Conservation (phyloP, 2,329 filamentous ascomycete species). For the Colletotrichum sp. region DNA sequence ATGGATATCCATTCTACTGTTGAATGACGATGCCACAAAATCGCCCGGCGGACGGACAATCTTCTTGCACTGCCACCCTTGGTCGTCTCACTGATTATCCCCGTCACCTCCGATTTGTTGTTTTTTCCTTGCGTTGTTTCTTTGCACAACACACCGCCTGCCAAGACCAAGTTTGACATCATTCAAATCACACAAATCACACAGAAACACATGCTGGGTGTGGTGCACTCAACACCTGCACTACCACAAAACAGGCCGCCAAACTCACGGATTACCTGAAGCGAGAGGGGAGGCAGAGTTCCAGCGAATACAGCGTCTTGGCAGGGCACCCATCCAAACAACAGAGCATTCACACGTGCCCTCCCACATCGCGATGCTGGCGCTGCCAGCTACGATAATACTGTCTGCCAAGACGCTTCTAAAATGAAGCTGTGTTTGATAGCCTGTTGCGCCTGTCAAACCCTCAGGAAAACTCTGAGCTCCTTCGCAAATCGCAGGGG, state of each 20-base stretch:
- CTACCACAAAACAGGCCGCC: background rate
- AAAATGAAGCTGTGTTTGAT: background rate
- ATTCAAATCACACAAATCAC: conserved; percentile 11
- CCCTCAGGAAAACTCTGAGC: background rate
- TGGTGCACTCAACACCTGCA: background rate
- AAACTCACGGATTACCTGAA: background rate
- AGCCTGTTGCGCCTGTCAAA: background rate
- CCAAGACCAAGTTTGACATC: conserved; percentile 12
- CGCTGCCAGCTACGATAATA: background rate
- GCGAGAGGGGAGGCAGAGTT: background rate
- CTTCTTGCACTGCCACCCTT: conserved; percentile 12
- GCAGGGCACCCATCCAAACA: background rate
- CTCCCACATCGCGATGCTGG: background rate
- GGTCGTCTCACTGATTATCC: background rate
- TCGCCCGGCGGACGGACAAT: background rate
- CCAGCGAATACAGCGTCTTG: background rate
- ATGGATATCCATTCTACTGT: background rate
- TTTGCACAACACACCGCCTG: background rate
- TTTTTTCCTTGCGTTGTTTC: background rate
- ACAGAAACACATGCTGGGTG: background rate
- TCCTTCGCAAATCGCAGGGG: background rate
- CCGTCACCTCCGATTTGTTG: conserved; percentile 4
- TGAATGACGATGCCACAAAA: background rate
- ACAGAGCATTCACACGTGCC: background rate
- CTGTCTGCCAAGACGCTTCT: background rate